Evolutionary conservation across 306 rosid species (phyloP).

Genomic region (Morella rubra): DNA sequence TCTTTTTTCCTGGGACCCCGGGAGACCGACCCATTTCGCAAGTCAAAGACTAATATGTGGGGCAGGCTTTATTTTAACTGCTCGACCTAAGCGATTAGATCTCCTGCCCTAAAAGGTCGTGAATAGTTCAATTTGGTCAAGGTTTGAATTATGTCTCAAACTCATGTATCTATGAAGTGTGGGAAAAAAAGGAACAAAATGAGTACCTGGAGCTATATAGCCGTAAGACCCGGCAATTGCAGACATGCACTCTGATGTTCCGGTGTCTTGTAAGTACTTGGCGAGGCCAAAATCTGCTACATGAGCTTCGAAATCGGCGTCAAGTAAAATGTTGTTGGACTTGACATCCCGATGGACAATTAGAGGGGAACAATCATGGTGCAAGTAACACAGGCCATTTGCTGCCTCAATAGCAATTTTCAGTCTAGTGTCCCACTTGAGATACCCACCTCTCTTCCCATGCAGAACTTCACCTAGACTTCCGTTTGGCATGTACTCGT

Average conservation of each 20-base stretch:
- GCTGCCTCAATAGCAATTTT: conserved; percentile 89
- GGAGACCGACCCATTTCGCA: background rate
- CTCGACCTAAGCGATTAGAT: background rate
- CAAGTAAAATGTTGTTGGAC: conserved; percentile 78
- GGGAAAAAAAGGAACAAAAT: background rate
- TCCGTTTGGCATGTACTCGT: conserved; percentile 89
- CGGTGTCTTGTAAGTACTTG: conserved; percentile 80
- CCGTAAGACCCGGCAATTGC: conserved; percentile 96
- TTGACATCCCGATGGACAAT: conserved; percentile 87
- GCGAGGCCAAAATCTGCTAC: conserved; percentile 96
- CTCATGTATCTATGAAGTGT: background rate
- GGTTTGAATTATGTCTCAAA: background rate
- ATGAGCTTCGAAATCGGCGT: conserved; percentile 86
- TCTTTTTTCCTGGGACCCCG: background rate
- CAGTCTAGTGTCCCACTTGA: conserved; percentile 76
- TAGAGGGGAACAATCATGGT: conserved; percentile 87
- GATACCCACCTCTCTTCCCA: conserved; percentile 75
- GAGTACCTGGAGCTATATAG: conserved; percentile 92
- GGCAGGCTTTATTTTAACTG: background rate
- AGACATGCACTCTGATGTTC: conserved; percentile 92
- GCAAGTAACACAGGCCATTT: conserved; percentile 82
- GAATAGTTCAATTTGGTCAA: background rate
- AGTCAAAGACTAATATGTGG: background rate
- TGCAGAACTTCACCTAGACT: conserved; percentile 84
- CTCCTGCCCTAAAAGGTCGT: background rate